Percentiles rank a stretch among this genome's conserved stretches.
These are phyloP conservation scores for Chimonanthus praecox DNA, from an alignment of 164 flowering plant species.

Conservation along the genomic window DNA sequence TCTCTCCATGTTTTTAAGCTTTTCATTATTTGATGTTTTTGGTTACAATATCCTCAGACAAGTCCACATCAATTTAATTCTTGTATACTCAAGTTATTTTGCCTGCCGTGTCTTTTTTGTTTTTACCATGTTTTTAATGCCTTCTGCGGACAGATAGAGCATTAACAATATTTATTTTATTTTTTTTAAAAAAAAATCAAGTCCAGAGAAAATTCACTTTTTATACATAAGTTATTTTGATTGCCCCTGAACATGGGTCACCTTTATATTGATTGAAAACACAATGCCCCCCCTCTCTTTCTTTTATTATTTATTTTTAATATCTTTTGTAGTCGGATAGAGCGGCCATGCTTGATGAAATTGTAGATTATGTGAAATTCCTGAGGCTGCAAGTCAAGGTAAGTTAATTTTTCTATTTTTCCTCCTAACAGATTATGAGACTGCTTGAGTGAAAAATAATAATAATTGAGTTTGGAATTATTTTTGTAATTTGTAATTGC, in stretches of 20 bases:
- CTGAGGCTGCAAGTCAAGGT: constrained; percentile 40
- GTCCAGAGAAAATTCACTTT: too few relatives aligned
- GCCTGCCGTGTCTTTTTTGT: too few relatives aligned
- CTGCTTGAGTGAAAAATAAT: too few relatives aligned
- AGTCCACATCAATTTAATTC: not conserved
- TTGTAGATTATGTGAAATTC: constrained; percentile 37
- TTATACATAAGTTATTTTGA: not conserved
- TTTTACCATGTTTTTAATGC: too few relatives aligned
- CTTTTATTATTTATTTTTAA: not conserved
- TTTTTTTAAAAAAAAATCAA: too few relatives aligned
- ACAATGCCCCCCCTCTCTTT: not conserved
- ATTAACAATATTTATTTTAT: too few relatives aligned
- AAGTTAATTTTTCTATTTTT: constrained; percentile 1
- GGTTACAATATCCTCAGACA: not conserved
- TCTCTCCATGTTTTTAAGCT: not conserved
- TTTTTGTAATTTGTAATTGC: not conserved
- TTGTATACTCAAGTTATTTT: not conserved
- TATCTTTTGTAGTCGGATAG: constrained; percentile 33
- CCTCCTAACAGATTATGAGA: too few relatives aligned
- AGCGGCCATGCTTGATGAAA: constrained; percentile 46
- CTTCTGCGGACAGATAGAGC: too few relatives aligned
- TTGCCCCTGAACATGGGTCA: constrained; percentile 2
- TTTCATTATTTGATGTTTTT: not conserved
- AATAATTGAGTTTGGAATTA: too few relatives aligned
- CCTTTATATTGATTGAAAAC: not conserved